Evolutionary conservation across 2,329 filamentous ascomycete genomes (phyloP).

Genomic region (Juglanconis juglandina): DNA sequence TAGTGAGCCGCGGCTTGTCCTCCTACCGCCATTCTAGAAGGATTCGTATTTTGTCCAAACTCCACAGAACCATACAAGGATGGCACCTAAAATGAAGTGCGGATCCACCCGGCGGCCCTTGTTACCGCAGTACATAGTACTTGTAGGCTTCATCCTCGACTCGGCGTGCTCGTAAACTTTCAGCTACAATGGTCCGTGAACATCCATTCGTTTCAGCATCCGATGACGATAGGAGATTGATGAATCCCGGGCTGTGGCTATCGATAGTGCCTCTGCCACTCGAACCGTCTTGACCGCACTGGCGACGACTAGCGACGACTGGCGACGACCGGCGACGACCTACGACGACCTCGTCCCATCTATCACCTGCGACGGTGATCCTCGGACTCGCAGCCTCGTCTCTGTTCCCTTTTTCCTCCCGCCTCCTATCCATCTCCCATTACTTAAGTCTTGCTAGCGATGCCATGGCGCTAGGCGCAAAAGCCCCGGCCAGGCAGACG

Average conservation of each 20-base stretch:
- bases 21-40: too few relatives aligned
- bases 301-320: not conserved
- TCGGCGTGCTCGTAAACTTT: not conserved
- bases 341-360: not conserved
- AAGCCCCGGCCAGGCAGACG: constrained; percentile 17
- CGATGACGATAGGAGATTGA: not conserved
- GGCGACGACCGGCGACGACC: not conserved
- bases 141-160: not conserved
- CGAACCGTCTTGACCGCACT: not conserved
- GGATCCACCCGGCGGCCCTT: not conserved
- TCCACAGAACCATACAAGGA: not conserved
- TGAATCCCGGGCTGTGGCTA: not conserved
- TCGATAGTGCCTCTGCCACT: not conserved
- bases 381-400: not conserved
- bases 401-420: not conserved
- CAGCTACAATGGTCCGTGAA: not conserved
- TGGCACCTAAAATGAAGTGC: not conserved
- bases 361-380: not conserved
- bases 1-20: too few relatives aligned
- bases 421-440: not conserved
- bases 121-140: not conserved
- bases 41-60: too few relatives aligned
- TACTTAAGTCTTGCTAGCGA: not conserved
- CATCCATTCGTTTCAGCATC: not conserved
- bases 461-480: constrained; percentile 17